Percentiles rank a stretch among this genome's conserved stretches.
phyloP scores from a whole-genome alignment of 2,329 filamentous ascomycete genomes.

The Paecilomyces variotii region DNA sequence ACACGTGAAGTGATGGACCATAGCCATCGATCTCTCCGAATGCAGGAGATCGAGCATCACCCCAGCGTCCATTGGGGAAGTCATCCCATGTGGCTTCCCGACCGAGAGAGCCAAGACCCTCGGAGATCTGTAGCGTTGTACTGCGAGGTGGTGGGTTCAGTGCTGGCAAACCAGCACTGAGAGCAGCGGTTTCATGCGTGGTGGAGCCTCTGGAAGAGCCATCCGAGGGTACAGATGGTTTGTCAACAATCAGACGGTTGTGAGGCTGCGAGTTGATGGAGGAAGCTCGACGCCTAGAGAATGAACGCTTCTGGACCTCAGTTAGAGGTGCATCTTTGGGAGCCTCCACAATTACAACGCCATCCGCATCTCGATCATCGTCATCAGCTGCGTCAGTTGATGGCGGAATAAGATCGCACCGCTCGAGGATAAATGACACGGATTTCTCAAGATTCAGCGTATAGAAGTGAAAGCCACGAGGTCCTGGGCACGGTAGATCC shows the following conservation, averaged over 20 bases:
- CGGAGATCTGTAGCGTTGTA: conserved; percentile 85
- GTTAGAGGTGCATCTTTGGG: conserved; percentile 16
- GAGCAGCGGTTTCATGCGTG: conserved; percentile 60
- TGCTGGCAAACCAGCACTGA: conserved; percentile 67
- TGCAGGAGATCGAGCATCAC: conserved; percentile 83
- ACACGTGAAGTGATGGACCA: conserved; percentile 88
- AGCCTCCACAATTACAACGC: conserved; percentile 32
- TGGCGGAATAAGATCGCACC: conserved; percentile 70
- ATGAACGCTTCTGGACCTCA: conserved; percentile 23
- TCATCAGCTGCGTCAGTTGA: conserved; percentile 33
- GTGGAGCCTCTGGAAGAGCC: conserved; percentile 28
- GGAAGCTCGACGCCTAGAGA: conserved; percentile 55
- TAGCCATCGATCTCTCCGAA: conserved; percentile 99
- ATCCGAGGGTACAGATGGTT: conserved; percentile 27
- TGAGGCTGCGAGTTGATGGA: conserved; percentile 76
- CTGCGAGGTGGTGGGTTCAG: conserved; percentile 63
- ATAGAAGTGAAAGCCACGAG: conserved; percentile 90
- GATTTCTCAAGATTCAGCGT: conserved; percentile 94
- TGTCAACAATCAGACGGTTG: conserved; percentile 78
- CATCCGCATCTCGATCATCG: conserved; percentile 33
- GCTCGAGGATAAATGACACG: conserved; percentile 85
- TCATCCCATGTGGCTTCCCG: conserved; percentile 98
- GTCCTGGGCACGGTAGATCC: conserved; percentile 50
- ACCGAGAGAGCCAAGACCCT: conserved; percentile 81
- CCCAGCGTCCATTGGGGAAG: conserved; percentile 93